These are phyloP conservation scores for Psilocybe cubensis DNA, from an alignment of 768 basidiomycete species.

Conservation along the genomic window DNA sequence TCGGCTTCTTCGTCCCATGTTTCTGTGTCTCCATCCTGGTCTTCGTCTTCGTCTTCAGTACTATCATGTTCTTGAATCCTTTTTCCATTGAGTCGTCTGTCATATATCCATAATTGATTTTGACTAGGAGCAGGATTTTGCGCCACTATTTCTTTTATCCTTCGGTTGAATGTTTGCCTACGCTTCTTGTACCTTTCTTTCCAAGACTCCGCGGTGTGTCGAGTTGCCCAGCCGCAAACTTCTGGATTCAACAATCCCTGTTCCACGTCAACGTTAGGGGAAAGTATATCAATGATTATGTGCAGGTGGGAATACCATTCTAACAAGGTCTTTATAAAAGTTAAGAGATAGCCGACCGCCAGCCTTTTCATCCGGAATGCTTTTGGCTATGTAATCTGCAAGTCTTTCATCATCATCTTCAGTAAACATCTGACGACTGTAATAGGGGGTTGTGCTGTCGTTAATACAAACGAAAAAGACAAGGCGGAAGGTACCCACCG, in stretches of 20 bases:
- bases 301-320: conserved; percentile 26
- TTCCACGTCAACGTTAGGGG: not conserved
- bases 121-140: conserved; percentile 24
- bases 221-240: conserved; percentile 38
- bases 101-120: conserved; percentile 30
- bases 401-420: conserved; percentile 41
- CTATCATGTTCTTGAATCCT: not conserved
- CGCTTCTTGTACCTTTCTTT: conserved; percentile 50
- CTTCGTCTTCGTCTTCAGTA: conserved; percentile 8
- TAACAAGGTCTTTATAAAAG: conserved; percentile 36
- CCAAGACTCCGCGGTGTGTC: conserved; percentile 53
- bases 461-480: not conserved
- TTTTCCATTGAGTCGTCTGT: conserved; percentile 15
- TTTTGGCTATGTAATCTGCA: conserved; percentile 37
- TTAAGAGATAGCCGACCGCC: conserved; percentile 44
- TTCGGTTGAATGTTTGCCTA: conserved; percentile 30
- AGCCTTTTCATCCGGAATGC: conserved; percentile 33
- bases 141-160: conserved; percentile 34
- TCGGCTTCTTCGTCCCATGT: conserved; percentile 6
- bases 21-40: conserved; percentile 15
- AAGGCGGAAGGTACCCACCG: conserved; percentile 7
- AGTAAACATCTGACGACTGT: conserved; percentile 36
- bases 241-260: conserved; percentile 24
- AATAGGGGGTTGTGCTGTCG: not conserved
- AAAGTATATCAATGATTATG: not conserved